Base-by-base conservation (phyloP, 257 asterid species). In the Nicotiana sylvestris region DNA sequence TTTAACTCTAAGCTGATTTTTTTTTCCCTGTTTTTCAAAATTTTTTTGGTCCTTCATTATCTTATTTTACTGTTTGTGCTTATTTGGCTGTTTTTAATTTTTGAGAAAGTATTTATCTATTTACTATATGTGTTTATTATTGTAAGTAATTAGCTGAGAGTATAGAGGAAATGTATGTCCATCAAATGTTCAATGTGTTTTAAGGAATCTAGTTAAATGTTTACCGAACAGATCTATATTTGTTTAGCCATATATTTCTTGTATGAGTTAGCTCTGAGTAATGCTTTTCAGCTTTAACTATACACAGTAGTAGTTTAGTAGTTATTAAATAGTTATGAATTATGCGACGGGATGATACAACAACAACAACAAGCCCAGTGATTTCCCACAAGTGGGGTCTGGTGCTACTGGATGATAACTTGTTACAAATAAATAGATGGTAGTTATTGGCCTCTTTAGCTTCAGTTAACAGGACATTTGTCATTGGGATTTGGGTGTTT, bases 351-450 rank as follows among this genome's bases (percentile, higher is more conserved):
- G 21, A 21, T 21, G 21, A 21, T 21, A 21, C 21, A 21, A 21
- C 21, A 21, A 21, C 21, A 21, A 21, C 21, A 21, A 21, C 21
- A 21, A 21, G 21, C 21, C 21, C 21, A 21, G 21, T 21, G 21
- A 21, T 21, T 21, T 21, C 21, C 21, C 21, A 21, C 21, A 21
- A 21, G 21, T 21, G 21, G 21, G 21, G 21, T 21, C 21, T 21
- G 21, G 21, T 21, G 49, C 61, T 57, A 57, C 64, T 46, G 7
- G 62, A 74, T 49, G 43, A 49, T 49, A 13, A 74, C 15, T 49
- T 72, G 61, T 74, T 74, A 25, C 80, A 74, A 74, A 74, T 49
- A 7, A 57, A 74, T 27, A 27, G 62, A 27, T 74, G 43, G 80
- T 74, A 43, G 1, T 43, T n/a, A 46, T 21, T 43, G 60, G 3